Conservation (phyloP, 2,329 filamentous ascomycete species). For the Mycogone perniciosa region DNA sequence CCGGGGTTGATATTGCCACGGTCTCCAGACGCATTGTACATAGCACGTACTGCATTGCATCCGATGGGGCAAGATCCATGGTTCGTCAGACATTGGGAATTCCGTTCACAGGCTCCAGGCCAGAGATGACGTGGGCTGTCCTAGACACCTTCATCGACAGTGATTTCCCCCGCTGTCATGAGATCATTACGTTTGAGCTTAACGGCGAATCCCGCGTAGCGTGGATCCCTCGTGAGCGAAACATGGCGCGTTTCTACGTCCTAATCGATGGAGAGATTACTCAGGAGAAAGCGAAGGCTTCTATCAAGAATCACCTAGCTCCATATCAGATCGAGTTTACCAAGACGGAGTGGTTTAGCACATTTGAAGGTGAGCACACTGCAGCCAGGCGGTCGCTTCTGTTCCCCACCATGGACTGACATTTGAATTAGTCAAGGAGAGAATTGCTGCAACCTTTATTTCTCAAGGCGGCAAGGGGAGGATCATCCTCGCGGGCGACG, state of each 20-base stretch:
- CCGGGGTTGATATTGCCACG: constrained; percentile 37
- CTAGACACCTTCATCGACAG: constrained; percentile 44
- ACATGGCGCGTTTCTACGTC: constrained; percentile 41
- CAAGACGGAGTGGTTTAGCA: constrained; percentile 44
- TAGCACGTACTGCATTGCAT: constrained; percentile 41
- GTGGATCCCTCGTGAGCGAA: constrained; percentile 43
- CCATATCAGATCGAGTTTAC: constrained; percentile 37
- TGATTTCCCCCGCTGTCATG: constrained; percentile 38
- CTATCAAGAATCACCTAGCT: constrained; percentile 38
- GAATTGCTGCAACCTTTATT: constrained; percentile 34
- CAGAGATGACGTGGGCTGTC: constrained; percentile 45
- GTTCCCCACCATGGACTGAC: constrained; percentile 1
- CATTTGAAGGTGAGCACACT: constrained; percentile 36
- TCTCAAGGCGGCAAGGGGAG: constrained; percentile 35
- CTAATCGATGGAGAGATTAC: constrained; percentile 40
- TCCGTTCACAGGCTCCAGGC: constrained; percentile 39
- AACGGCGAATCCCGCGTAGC: constrained; percentile 40
- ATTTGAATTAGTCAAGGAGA: constrained; percentile 31
- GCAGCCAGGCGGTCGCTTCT: background rate
- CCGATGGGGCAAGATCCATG: constrained; percentile 45
- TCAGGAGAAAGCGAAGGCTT: constrained; percentile 32
- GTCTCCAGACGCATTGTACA: constrained; percentile 25
- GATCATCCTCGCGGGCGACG: constrained; percentile 49
- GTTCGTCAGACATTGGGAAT: constrained; percentile 37
- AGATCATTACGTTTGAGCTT: constrained; percentile 43